Evolutionary conservation across 2,329 filamentous ascomycete genomes (phyloP).

Genomic region (Pseudomassariella vexata): DNA sequence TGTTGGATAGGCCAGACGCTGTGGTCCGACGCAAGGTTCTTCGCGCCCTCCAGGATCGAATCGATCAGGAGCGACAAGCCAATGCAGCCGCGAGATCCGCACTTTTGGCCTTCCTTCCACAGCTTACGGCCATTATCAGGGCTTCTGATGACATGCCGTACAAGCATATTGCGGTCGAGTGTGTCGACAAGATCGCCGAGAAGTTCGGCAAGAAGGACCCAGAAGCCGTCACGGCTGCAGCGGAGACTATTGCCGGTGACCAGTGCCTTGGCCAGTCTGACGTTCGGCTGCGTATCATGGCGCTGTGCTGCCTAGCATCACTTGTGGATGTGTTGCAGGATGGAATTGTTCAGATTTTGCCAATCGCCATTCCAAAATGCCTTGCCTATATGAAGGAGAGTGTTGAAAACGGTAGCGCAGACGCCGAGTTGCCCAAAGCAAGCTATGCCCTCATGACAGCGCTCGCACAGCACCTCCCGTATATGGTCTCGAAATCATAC

Average conservation of each 20-base stretch:
- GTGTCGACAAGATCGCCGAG: conserved; percentile 87
- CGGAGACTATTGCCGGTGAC: conserved; percentile 68
- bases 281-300: conserved; percentile 69
- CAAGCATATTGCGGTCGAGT: conserved; percentile 80
- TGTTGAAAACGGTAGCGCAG: conserved; percentile 44
- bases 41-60: conserved; percentile 72
- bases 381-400: conserved; percentile 66
- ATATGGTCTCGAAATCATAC: conserved; percentile 76
- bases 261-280: conserved; percentile 73
- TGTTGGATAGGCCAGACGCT: conserved; percentile 71
- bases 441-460: conserved; percentile 74
- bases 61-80: conserved; percentile 65
- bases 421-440: conserved; percentile 70
- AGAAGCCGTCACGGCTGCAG: conserved; percentile 68
- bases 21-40: conserved; percentile 75
- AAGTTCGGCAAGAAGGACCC: conserved; percentile 92
- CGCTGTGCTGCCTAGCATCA: conserved; percentile 83
- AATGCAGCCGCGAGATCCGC: conserved; percentile 63
- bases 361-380: conserved; percentile 65
- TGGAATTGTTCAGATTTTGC: conserved; percentile 77
- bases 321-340: conserved; percentile 85
- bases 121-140: conserved; percentile 70
- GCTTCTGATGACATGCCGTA: conserved; percentile 67
- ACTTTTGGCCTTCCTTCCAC: conserved; percentile 73
- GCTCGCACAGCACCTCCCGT: conserved; percentile 77